Percentiles rank a stretch among this genome's conserved stretches.
Conservation (phyloP, 768 basidiomycete genomes). For the Lactarius akahatsu region DNA sequence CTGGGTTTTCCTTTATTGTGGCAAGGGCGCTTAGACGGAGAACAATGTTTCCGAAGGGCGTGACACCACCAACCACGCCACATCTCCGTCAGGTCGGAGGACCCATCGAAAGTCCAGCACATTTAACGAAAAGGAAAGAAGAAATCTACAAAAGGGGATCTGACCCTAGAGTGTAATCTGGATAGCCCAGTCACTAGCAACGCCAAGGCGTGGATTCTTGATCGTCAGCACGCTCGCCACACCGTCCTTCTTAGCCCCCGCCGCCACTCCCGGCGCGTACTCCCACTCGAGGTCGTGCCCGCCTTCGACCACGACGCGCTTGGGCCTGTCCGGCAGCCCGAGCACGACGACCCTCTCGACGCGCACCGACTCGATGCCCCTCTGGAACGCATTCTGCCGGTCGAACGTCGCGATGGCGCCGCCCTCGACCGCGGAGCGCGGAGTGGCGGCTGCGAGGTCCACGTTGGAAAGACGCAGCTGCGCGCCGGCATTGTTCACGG, state of each 20-base stretch:
- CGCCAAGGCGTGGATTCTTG: slow-evolving; percentile 64
- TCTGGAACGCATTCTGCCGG: slow-evolving; percentile 64
- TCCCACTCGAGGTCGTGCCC: slow-evolving; percentile 63
- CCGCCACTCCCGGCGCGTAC: slow-evolving; percentile 58
- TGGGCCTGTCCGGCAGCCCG: slow-evolving; percentile 66
- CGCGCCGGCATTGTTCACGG: slow-evolving; percentile 45
- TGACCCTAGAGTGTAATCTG: slow-evolving; percentile 33
- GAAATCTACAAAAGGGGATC: not conserved
- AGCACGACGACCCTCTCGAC: slow-evolving; percentile 82
- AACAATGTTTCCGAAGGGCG: not conserved
- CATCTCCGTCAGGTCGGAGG: not conserved
- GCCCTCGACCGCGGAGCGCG: slow-evolving; percentile 50
- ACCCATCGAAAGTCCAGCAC: not conserved
- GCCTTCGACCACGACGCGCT: slow-evolving; percentile 52
- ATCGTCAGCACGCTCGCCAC: slow-evolving; percentile 68
- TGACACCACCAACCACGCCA: slow-evolving; percentile 7
- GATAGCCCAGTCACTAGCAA: slow-evolving; percentile 68
- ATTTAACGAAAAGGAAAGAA: not conserved
- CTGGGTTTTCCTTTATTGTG: slow-evolving; percentile 16
- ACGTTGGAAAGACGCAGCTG: slow-evolving; percentile 49
- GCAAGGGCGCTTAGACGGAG: slow-evolving; percentile 11
- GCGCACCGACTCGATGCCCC: slow-evolving; percentile 62
- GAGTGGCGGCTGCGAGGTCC: slow-evolving; percentile 51
- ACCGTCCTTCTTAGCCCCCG: slow-evolving; percentile 59
- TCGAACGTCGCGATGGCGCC: slow-evolving; percentile 51